phyloP scores from a whole-genome alignment of 2,329 filamentous ascomycete species.

The Aphanoascus verrucosus region DNA sequence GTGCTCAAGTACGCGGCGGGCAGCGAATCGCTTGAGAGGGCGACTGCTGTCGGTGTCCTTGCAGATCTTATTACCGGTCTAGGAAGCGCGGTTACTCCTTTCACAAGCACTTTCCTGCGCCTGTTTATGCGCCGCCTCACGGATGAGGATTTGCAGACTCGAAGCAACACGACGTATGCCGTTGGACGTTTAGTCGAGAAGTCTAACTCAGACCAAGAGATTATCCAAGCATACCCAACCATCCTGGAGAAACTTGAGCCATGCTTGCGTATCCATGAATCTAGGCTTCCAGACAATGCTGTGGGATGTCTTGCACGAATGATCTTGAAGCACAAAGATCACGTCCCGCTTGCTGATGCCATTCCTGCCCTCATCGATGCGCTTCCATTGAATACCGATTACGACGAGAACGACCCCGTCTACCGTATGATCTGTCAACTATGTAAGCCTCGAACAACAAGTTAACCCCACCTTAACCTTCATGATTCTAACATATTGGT shows the following conservation, averaged over 20 bases:
- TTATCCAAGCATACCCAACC: constrained; percentile 62
- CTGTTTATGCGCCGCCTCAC: constrained; percentile 74
- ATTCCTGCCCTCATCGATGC: constrained; percentile 68
- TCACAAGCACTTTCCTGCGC: constrained; percentile 65
- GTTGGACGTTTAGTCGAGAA: constrained; percentile 74
- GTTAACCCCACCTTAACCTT: neutral
- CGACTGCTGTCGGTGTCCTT: constrained; percentile 79
- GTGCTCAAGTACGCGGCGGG: constrained; percentile 80
- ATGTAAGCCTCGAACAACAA: constrained; percentile 49
- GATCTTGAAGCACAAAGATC: constrained; percentile 79
- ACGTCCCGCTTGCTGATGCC: constrained; percentile 68
- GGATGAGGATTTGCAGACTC: constrained; percentile 82
- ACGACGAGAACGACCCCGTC: constrained; percentile 89
- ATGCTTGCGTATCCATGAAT: constrained; percentile 64
- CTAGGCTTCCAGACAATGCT: constrained; percentile 82
- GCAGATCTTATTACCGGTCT: constrained; percentile 84
- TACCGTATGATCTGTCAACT: constrained; percentile 83
- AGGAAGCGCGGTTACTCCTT: constrained; percentile 67
- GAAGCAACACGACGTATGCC: constrained; percentile 91
- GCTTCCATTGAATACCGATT: constrained; percentile 84
- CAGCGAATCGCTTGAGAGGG: constrained; percentile 76
- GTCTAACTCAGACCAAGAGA: constrained; percentile 61
- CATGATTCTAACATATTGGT: constrained; percentile 15
- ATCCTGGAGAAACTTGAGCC: constrained; percentile 82
- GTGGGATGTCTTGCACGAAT: constrained; percentile 84